Evolutionary conservation across 805 yeast species (phyloP), one percentile per base, ranked within the genome.

Genomic region (Starmerella etchellsii): DNA sequence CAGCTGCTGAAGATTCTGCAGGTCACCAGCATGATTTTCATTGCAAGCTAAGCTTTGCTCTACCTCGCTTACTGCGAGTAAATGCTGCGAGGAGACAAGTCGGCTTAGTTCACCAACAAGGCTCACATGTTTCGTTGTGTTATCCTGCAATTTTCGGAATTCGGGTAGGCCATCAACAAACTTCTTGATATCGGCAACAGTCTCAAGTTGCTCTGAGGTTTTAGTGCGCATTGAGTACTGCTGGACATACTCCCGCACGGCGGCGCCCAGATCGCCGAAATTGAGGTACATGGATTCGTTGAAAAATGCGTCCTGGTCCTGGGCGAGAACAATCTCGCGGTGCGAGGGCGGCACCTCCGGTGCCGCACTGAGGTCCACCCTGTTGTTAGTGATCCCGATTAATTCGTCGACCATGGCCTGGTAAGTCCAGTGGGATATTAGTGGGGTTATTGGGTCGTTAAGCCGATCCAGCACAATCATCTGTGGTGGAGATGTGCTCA

Each of bases 351-450:
- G 60, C 44, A 75, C 62, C 49, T 70, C 74, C 1, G 79, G 71
- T 1, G 73, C 68, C 1, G 60, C 53, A 0, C 77, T 65, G 27
- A 87, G 58, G 50, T 75, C 79, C 3, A 84, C 94, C 2, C 87
- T 71, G 52, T 91, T 88, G 55, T 84, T 79, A 26, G 68, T 64
- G 43, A 91, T 81, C 2, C 88, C 94, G 24, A 91, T 65, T 19
- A 85, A 69, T 57, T 93, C 97, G 58, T 88, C 94, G 15, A 91
- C 83, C 97, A 91, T 88, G 2, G 95, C 81, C 57, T 88, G 97
- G 61, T 84, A 91, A 1, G 98, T 87, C 99, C 99, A 91, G 2
- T 97, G 98, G 30, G 79, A 74, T 36, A 91, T 63, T 24, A 91
- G 67, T 1, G 99, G 96, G 0, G 99, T 88, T 13, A 88, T 67